These are phyloP conservation scores for Guadua angustifolia DNA, from an alignment of 176 grass and related monocot species.

Conservation along the genomic window DNA sequence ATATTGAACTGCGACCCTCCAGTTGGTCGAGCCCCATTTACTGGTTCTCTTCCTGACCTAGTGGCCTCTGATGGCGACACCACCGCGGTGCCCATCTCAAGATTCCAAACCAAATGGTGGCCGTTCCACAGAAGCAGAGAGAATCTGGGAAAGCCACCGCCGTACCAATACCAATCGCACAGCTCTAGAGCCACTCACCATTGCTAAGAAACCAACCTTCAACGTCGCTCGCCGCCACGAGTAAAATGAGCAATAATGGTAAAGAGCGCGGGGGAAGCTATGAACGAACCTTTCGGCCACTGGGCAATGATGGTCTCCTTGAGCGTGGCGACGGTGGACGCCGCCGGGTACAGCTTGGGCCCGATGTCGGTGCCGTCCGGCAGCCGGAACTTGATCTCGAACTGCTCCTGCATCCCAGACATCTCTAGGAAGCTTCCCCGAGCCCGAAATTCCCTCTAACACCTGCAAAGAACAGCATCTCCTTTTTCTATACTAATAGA, in stretches of 20 bases:
- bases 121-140: slow-evolving; percentile 20
- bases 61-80: slow-evolving; percentile 34
- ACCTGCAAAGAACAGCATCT: background rate
- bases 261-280: background rate
- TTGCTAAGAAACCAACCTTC: slow-evolving; percentile 34
- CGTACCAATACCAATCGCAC: slow-evolving; percentile 33
- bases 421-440: slow-evolving; percentile 21
- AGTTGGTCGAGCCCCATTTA: slow-evolving; percentile 24
- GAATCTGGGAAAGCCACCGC: slow-evolving; percentile 41
- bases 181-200: slow-evolving; percentile 18
- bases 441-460: background rate
- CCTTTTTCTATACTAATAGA: background rate
- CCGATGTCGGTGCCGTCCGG: slow-evolving; percentile 83
- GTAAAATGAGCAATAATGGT: background rate
- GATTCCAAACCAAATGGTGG: slow-evolving; percentile 52
- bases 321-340: slow-evolving; percentile 74
- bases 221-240: background rate
- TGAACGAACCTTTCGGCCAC: slow-evolving; percentile 75
- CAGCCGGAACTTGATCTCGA: slow-evolving; percentile 85
- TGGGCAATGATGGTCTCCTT: slow-evolving; percentile 83
- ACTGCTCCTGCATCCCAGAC: slow-evolving; percentile 60
- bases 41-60: slow-evolving; percentile 18
- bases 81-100: slow-evolving; percentile 35
- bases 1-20: background rate
- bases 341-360: slow-evolving; percentile 64